Evolutionary conservation across 805 yeast species (phyloP).

Genomic region (Starmerella stigmatis): DNA sequence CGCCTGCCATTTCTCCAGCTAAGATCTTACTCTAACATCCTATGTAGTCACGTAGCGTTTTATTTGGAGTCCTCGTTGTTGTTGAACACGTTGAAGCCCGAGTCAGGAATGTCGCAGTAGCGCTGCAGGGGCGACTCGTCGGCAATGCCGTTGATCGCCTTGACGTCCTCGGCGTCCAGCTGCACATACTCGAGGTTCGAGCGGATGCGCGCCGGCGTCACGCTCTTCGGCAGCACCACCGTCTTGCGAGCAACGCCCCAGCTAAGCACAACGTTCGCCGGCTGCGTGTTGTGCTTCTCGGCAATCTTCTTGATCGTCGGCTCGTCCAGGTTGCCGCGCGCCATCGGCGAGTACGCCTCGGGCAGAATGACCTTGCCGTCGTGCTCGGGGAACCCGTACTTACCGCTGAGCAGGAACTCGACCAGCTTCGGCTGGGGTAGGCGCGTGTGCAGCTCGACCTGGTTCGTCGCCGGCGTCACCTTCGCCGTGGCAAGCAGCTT

Average conservation of each 20-base stretch:
- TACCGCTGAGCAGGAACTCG: conserved; percentile 37
- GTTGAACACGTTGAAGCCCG: conserved; percentile 22
- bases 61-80: conserved; percentile 25
- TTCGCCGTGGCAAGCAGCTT: conserved; percentile 36
- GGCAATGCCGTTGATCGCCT: conserved; percentile 26
- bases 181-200: conserved; percentile 35
- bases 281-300: conserved; percentile 38
- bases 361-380: conserved; percentile 41
- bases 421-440: conserved; percentile 54
- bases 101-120: conserved; percentile 19
- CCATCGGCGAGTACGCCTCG: conserved; percentile 74
- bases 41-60: too few relatives aligned
- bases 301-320: conserved; percentile 49
- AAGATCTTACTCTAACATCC: too few relatives aligned
- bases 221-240: conserved; percentile 57
- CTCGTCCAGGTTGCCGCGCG: conserved; percentile 51
- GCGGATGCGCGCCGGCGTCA: conserved; percentile 50
- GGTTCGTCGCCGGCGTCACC: conserved; percentile 58
- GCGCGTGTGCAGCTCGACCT: conserved; percentile 67
- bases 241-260: conserved; percentile 42
- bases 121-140: conserved; percentile 18
- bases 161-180: conserved; percentile 37
- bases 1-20: too few relatives aligned
- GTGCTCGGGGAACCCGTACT: conserved; percentile 23
- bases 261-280: conserved; percentile 29